Percentiles rank a stretch among this genome's conserved stretches.
These are phyloP conservation scores for Leptomonas pyrrhocoris DNA, from an alignment of 208 protist genomes.

Conservation along the genomic window DNA sequence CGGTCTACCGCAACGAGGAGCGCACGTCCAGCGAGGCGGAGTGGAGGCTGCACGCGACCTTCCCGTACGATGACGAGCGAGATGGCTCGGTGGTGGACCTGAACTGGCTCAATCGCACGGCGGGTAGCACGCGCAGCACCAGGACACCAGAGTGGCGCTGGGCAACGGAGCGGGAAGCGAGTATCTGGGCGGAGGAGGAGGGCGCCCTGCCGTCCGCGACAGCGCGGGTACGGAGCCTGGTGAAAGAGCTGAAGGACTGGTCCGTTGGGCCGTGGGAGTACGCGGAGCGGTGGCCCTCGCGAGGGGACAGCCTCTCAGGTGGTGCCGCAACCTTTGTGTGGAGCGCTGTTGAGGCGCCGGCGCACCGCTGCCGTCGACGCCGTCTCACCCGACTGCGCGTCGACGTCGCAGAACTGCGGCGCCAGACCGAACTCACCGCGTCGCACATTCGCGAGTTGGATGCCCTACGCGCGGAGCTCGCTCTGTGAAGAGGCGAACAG, in stretches of 20 bases:
- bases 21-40: conserved; percentile 11
- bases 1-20: conserved; percentile 67
- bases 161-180: conserved; percentile 27
- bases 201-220: background rate
- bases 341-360: conserved; percentile 21
- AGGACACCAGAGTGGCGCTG: conserved; percentile 48
- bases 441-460: conserved; percentile 47
- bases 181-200: conserved; percentile 7
- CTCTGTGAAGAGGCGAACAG: conserved; percentile 43
- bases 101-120: conserved; percentile 36
- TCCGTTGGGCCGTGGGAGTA: conserved; percentile 69
- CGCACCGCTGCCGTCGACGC: conserved; percentile 47
- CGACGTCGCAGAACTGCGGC: conserved; percentile 39
- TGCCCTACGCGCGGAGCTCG: conserved; percentile 48
- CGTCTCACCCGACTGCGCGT: conserved; percentile 47
- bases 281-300: conserved; percentile 56
- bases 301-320: conserved; percentile 19
- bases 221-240: conserved; percentile 29
- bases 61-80: conserved; percentile 56
- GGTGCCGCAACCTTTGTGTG: conserved; percentile 31
- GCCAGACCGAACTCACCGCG: conserved; percentile 21
- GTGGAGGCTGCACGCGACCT: conserved; percentile 60
- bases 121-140: conserved; percentile 9
- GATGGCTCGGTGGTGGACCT: conserved; percentile 56
- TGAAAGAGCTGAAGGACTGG: conserved; percentile 58